Percentiles rank a stretch among this genome's conserved stretches.
phyloP scores from a whole-genome alignment of 192 early-diverging fungal genomes.

The Podila minutissima region DNA sequence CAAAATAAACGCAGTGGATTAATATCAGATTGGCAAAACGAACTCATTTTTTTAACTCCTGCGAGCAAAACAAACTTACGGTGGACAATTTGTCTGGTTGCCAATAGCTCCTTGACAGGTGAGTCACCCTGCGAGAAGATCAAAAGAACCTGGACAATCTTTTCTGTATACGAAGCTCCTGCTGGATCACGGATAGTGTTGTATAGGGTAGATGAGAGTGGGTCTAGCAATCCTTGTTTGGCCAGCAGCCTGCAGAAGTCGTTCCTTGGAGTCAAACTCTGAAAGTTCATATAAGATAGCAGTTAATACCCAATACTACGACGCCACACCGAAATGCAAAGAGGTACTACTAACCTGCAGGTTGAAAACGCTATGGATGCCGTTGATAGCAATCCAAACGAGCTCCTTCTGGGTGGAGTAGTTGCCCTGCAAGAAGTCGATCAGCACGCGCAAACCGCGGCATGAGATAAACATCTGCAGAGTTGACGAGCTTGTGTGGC shows the following conservation, averaged over 20 bases:
- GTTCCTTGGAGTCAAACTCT: conserved; percentile 64
- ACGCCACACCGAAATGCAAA: neutral
- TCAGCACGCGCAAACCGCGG: conserved; percentile 58
- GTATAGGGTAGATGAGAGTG: conserved; percentile 52
- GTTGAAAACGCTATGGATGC: conserved; percentile 62
- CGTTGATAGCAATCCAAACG: conserved; percentile 62
- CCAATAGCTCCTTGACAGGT: conserved; percentile 63
- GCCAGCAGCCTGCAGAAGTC: conserved; percentile 66
- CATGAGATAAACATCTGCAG: conserved; percentile 71
- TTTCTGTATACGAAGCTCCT: conserved; percentile 43
- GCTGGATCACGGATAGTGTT: conserved; percentile 52
- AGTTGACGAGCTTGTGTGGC: conserved; percentile 54
- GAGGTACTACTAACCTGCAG: conserved; percentile 49
- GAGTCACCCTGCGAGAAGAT: conserved; percentile 66
- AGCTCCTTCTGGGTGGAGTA: conserved; percentile 59
- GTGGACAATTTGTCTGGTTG: conserved; percentile 48
- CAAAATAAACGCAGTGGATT: too few species aligned
- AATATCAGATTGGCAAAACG: too few species aligned
- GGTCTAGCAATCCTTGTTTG: conserved; percentile 60
- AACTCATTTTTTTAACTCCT: neutral
- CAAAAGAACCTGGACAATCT: conserved; percentile 62
- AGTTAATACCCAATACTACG: too few species aligned
- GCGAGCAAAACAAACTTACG: conserved; percentile 34
- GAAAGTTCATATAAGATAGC: neutral
- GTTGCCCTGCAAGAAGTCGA: conserved; percentile 58